phyloP scores from a whole-genome alignment of 2,329 filamentous ascomycete species.

The Sporothrix brasiliensis region DNA sequence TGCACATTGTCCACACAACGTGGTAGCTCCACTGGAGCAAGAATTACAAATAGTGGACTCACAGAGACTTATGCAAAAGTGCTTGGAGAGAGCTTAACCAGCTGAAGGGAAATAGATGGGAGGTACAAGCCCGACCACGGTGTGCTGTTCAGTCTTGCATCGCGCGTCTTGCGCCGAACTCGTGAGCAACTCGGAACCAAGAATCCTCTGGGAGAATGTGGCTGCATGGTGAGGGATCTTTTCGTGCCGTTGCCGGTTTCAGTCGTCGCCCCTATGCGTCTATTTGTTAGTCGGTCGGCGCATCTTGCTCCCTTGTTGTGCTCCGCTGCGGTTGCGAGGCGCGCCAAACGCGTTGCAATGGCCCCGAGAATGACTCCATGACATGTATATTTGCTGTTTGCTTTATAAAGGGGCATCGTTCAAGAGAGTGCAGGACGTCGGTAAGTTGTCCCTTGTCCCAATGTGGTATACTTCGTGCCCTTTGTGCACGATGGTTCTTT shows the following conservation, averaged over 20 bases:
- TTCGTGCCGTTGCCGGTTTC: not conserved
- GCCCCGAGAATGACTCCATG: not conserved
- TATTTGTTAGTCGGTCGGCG: not conserved
- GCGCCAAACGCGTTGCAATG: slow-evolving; percentile 17
- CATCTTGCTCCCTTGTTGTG: not conserved
- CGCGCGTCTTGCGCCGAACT: not conserved
- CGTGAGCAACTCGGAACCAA: not conserved
- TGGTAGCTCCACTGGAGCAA: not conserved
- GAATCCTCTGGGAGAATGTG: not conserved
- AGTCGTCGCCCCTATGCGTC: not conserved
- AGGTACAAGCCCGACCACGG: not conserved
- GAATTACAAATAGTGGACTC: not conserved
- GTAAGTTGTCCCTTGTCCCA: not conserved
- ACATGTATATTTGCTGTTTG: slow-evolving; percentile 2
- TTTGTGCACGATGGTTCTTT: not conserved
- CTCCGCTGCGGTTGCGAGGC: slow-evolving; percentile 1
- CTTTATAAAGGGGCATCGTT: not conserved
- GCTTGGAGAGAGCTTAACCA: too few species aligned
- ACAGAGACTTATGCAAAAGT: too few species aligned
- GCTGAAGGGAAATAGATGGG: too few species aligned
- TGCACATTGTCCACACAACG: not conserved
- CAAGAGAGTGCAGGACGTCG: not conserved
- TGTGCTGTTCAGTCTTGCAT: not conserved
- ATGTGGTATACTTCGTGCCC: not conserved
- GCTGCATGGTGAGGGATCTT: slow-evolving; percentile 1